Evolutionary conservation across 1,139 yeast genomes (phyloP).

Genomic region (Magnusiomyces magnusii): DNA sequence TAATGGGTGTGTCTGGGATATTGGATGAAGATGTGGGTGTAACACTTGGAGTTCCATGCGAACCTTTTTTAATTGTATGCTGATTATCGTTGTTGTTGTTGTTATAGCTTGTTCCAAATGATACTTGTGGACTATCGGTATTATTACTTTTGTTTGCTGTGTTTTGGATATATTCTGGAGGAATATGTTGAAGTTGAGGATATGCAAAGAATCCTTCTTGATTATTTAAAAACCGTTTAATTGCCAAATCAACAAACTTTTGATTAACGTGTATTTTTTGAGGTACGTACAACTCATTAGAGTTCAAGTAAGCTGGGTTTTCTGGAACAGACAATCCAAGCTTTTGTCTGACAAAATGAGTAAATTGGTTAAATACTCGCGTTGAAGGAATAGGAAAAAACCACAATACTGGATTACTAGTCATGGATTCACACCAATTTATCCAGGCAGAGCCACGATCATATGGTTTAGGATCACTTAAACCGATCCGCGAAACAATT

Average conservation of each 20-base stretch:
- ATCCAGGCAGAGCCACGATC: constrained; percentile 22
- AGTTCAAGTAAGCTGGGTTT: background rate
- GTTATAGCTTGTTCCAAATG: background rate
- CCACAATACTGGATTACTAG: constrained; percentile 8
- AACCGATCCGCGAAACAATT: constrained; percentile 10
- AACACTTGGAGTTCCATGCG: background rate
- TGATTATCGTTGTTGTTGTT: background rate
- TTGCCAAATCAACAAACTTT: background rate
- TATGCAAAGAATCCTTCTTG: constrained; percentile 10
- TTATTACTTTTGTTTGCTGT: background rate
- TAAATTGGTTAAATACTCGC: background rate
- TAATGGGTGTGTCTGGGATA: background rate
- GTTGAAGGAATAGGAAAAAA: constrained; percentile 4
- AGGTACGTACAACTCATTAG: background rate
- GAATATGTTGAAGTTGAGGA: constrained; percentile 7
- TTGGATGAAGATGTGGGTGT: background rate
- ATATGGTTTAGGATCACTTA: constrained; percentile 26
- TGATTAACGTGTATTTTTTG: background rate
- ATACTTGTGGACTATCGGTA: background rate
- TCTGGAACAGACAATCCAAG: background rate
- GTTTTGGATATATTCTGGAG: background rate
- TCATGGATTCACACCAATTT: constrained; percentile 11
- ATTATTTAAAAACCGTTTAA: constrained; percentile 1
- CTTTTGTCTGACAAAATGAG: background rate
- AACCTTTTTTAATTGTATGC: too few species aligned